Evolutionary conservation across 352 stramenopile genomes (phyloP).

Genomic region (Hyaloperonospora brassicae): DNA sequence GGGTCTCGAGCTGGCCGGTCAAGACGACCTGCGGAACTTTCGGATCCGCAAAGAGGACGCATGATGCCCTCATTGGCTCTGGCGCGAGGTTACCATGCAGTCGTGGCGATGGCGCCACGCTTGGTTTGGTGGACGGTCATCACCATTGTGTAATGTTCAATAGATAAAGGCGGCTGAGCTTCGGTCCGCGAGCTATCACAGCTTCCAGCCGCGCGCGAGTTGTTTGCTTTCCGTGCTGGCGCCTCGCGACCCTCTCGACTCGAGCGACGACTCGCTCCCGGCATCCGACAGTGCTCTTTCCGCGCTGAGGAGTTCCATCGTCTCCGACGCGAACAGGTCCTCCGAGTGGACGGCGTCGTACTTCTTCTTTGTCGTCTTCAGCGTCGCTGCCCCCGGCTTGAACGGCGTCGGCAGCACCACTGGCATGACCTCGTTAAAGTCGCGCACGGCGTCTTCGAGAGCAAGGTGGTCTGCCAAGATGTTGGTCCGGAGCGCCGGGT

Average conservation of each 20-base stretch:
- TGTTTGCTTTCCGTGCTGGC: slow-evolving; percentile 8
- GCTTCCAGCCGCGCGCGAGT: slow-evolving; percentile 54
- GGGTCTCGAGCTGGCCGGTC: slow-evolving; percentile 78
- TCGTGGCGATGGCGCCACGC: background rate
- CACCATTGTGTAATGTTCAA: slow-evolving; percentile 24
- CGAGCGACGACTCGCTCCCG: slow-evolving; percentile 19
- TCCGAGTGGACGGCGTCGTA: slow-evolving; percentile 19
- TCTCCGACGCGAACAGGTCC: slow-evolving; percentile 43
- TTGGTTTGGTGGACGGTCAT: slow-evolving; percentile 6
- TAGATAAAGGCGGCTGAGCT: slow-evolving; percentile 18
- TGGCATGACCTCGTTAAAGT: slow-evolving; percentile 90
- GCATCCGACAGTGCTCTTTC: slow-evolving; percentile 24
- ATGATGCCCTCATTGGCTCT: slow-evolving; percentile 1
- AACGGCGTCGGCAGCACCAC: slow-evolving; percentile 76
- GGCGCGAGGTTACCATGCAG: no score
- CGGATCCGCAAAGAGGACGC: slow-evolving; percentile 44
- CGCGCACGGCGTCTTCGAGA: slow-evolving; percentile 88
- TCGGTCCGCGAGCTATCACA: slow-evolving; percentile 23
- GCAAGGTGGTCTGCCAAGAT: slow-evolving; percentile 91
- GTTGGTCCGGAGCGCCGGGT: slow-evolving; percentile 45
- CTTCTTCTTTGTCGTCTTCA: slow-evolving; percentile 51
- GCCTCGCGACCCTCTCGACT: slow-evolving; percentile 16
- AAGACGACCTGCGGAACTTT: slow-evolving; percentile 75
- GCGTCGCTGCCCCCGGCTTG: slow-evolving; percentile 54
- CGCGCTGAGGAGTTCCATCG: slow-evolving; percentile 39